phyloP scores from a whole-genome alignment of 176 grass and related monocot species.

The Chrysopogon serrulatus region DNA sequence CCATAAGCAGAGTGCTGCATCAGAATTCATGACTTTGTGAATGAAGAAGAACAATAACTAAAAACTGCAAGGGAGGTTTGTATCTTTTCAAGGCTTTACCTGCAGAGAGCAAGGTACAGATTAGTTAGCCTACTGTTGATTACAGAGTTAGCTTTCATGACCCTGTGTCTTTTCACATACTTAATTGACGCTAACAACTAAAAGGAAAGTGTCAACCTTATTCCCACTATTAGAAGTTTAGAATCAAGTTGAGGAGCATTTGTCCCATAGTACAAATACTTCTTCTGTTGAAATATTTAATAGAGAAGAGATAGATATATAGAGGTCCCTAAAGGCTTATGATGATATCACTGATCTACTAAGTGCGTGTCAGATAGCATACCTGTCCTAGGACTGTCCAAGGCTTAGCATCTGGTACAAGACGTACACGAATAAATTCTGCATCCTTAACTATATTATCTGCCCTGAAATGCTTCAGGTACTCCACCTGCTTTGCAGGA shows the following conservation, averaged over 20 bases:
- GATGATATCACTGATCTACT: neutral
- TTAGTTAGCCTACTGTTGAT: neutral
- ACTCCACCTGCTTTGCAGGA: constrained; percentile 52
- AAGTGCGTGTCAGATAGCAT: constrained; percentile 22
- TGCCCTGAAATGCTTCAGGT: constrained; percentile 89
- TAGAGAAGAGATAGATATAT: neutral
- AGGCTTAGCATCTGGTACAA: constrained; percentile 70
- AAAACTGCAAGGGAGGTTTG: neutral
- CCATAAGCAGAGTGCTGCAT: neutral
- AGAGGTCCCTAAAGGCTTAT: neutral
- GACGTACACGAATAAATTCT: constrained; percentile 67
- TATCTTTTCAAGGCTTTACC: neutral
- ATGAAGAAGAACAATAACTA: constrained; percentile 2
- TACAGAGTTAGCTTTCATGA: neutral
- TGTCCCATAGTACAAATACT: neutral
- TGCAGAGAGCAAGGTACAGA: neutral
- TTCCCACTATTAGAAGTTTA: neutral
- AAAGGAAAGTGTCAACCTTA: neutral
- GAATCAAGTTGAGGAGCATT: neutral
- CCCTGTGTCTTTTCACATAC: neutral
- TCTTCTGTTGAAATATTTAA: neutral
- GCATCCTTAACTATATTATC: constrained; percentile 95
- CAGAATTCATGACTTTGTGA: neutral
- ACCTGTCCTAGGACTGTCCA: constrained; percentile 96
- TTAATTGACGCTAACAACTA: neutral